Evolutionary conservation across 768 basidiomycete species (phyloP).

Genomic region (Trametopsis cervina): DNA sequence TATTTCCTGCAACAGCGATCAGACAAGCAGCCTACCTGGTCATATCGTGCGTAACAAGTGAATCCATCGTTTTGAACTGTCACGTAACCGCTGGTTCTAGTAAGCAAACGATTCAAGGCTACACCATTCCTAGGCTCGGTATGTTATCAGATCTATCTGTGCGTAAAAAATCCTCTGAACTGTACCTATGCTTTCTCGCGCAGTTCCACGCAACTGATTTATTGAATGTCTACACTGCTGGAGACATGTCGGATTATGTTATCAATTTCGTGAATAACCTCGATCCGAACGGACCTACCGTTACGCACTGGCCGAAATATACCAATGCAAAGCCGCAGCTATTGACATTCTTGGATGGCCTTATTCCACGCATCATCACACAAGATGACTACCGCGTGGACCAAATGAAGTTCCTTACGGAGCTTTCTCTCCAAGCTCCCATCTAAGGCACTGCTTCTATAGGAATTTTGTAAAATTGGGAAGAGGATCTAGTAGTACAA

Average conservation of each 20-base stretch:
- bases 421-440: conserved; percentile 5
- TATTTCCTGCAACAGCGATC: conserved; percentile 19
- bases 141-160: background rate
- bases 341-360: conserved; percentile 8
- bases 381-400: conserved; percentile 5
- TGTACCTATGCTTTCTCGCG: background rate
- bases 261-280: conserved; percentile 36
- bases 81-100: conserved; percentile 1
- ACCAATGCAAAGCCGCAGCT: background rate
- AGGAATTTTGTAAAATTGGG: background rate
- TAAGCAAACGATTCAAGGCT: conserved; percentile 8
- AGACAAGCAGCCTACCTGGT: conserved; percentile 15
- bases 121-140: conserved; percentile 4
- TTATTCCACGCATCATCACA: conserved; percentile 1
- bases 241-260: conserved; percentile 40
- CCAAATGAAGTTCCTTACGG: conserved; percentile 1
- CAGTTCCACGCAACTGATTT: conserved; percentile 41
- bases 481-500: background rate
- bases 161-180: background rate
- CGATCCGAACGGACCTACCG: conserved; percentile 34
- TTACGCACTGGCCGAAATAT: conserved; percentile 40
- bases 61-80: background rate
- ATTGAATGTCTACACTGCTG: conserved; percentile 32
- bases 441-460: too few relatives aligned
- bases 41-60: conserved; percentile 12